phyloP scores from a whole-genome alignment of 208 protist species.

The Wallacemonas sp. region DNA sequence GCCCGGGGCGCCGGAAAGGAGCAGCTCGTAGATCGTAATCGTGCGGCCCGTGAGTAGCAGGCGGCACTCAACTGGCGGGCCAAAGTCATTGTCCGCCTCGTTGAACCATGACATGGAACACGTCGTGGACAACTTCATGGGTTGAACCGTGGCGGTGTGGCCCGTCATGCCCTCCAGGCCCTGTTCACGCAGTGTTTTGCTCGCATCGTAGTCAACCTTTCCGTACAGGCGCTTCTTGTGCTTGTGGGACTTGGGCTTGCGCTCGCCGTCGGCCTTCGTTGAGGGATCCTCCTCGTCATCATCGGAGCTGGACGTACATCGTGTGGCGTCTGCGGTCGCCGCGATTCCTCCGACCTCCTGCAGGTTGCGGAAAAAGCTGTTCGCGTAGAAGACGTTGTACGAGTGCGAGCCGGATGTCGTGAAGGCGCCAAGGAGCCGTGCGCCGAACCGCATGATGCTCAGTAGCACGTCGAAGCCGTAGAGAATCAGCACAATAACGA shows the following conservation, averaged over 20 bases:
- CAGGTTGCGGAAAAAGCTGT: background rate
- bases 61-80: constrained; percentile 31
- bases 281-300: background rate
- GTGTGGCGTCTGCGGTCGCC: background rate
- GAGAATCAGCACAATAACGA: constrained; percentile 41
- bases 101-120: constrained; percentile 40
- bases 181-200: constrained; percentile 12
- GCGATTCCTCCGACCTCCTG: background rate
- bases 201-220: constrained; percentile 6
- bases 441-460: constrained; percentile 18
- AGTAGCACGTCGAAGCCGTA: constrained; percentile 45
- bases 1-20: constrained; percentile 11
- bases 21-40: constrained; percentile 40
- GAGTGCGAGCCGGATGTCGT: background rate
- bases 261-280: background rate
- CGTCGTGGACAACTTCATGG: constrained; percentile 21
- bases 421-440: background rate
- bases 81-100: constrained; percentile 13
- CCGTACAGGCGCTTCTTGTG: background rate
- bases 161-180: constrained; percentile 38
- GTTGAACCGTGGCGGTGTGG: constrained; percentile 17
- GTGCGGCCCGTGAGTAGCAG: constrained; percentile 22
- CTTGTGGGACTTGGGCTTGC: background rate
- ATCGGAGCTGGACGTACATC: background rate
- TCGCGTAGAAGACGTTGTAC: constrained; percentile 1